Evolutionary conservation across 1,139 yeast species (phyloP), one percentile per base, ranked within the genome.

Genomic region (Magnusiomyces magnusii): DNA sequence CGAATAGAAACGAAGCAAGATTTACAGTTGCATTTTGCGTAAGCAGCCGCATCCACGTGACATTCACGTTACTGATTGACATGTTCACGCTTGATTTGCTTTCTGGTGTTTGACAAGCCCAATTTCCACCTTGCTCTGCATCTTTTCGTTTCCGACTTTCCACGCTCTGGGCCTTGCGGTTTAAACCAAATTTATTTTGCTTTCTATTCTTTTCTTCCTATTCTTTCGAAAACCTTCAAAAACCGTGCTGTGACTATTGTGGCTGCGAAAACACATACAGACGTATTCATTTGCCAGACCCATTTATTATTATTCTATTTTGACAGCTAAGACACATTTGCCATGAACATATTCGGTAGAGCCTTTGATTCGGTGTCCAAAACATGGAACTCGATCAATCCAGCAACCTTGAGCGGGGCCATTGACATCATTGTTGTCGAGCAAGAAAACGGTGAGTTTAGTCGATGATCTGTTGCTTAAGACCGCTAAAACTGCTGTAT

Each of bases 381-480:
- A 73, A 95, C 97, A 58, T 93, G 98, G 98, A 91, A 91, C 67
- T 90, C 97, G 44, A 84, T 93, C 67, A 93, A 93, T 69, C 99
- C 99, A 1, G 92, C 98, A 1, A 93, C 99, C 0, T 78, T 93
- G 34, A 86, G 96, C 41, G 99, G 99, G 2, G 99, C 99, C 39
- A 93, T 93, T 72, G 99, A 93, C 73, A 91, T 95, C 61, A 90
- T 93, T 54, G 99, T 92, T 10, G 87, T 95, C n/a, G 97, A 93
- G 73, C 95, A 89, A 69, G 88, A 88, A 19, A 85, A 87, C 70
- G 87, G 86, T 55, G 63, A 15, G 47, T 15, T 13, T n/a, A n/a
- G n/a, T n/a, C n/a, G n/a, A n/a, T n/a, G n/a, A n/a, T n/a, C n/a
- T n/a, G n/a, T n/a, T n/a, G n/a, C n/a, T n/a, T n/a, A n/a, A n/a